These are phyloP conservation scores for Herpotrichia juniperi DNA, from an alignment of 2,329 filamentous ascomycete species.

Conservation along the genomic window DNA sequence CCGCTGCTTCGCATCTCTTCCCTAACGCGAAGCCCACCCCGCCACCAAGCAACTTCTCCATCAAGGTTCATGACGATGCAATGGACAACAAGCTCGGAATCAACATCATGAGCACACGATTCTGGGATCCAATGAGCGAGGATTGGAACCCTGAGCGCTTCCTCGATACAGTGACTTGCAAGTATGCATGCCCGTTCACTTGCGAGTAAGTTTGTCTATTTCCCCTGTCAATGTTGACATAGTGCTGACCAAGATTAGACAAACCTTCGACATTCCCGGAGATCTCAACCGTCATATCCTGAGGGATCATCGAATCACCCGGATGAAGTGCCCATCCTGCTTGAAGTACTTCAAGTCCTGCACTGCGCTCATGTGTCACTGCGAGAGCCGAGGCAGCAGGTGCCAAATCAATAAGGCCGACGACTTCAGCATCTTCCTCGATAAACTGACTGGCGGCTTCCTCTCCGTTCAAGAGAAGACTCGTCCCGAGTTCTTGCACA, in stretches of 20 bases:
- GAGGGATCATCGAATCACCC: slow-evolving; percentile 40
- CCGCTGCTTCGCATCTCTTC: slow-evolving; percentile 43
- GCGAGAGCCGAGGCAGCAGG: slow-evolving; percentile 40
- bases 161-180: slow-evolving; percentile 48
- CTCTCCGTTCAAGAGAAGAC: slow-evolving; percentile 35
- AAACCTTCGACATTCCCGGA: slow-evolving; percentile 26
- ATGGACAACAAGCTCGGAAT: slow-evolving; percentile 33
- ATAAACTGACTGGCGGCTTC: slow-evolving; percentile 52
- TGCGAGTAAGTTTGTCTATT: slow-evolving; percentile 56
- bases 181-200: slow-evolving; percentile 61
- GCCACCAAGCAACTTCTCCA: slow-evolving; percentile 33
- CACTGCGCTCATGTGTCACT: slow-evolving; percentile 48
- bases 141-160: slow-evolving; percentile 59
- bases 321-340: slow-evolving; percentile 48
- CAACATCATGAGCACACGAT: slow-evolving; percentile 49
- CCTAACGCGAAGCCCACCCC: slow-evolving; percentile 37
- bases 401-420: slow-evolving; percentile 44
- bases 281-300: slow-evolving; percentile 47
- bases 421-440: slow-evolving; percentile 43
- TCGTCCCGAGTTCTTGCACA: slow-evolving; percentile 39
- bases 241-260: slow-evolving; percentile 19
- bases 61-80: slow-evolving; percentile 31
- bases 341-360: slow-evolving; percentile 47
- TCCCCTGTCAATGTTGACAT: not conserved
- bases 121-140: slow-evolving; percentile 57